These are phyloP conservation scores for Eimeria maxima DNA, from an alignment of 169 alveolate genomes.

Conservation along the genomic window DNA sequence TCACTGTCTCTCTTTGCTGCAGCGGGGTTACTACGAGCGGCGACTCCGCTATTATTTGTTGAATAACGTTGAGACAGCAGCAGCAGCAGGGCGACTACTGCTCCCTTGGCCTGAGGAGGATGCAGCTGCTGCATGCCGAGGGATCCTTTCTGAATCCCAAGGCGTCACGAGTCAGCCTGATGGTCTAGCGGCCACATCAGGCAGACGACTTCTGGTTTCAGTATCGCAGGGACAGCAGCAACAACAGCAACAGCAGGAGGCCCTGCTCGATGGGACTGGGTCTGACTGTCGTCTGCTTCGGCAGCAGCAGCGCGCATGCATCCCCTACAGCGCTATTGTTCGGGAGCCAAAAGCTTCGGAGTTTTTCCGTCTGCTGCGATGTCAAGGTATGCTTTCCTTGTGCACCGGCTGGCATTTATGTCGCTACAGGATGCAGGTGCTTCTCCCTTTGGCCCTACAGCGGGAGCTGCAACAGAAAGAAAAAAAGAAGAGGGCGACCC, in stretches of 20 bases:
- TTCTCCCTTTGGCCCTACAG: conserved; percentile 10
- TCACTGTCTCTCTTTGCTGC: not conserved
- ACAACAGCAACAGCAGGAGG: not conserved
- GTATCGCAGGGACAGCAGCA: conserved; percentile 7
- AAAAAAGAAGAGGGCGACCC: not conserved
- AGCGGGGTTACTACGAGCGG: conserved; percentile 49
- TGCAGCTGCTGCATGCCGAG: conserved; percentile 2
- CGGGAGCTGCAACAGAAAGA: conserved; percentile 3
- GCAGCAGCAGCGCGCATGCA: not conserved
- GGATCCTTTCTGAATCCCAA: not conserved
- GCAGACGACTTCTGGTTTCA: not conserved
- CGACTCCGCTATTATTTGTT: conserved; percentile 34
- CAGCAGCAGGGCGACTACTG: conserved; percentile 40
- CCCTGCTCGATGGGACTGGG: not conserved
- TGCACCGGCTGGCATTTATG: not conserved
- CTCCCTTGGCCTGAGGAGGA: conserved; percentile 27
- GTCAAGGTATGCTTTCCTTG: not conserved
- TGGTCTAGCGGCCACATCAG: not conserved
- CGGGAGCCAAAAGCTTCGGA: not conserved
- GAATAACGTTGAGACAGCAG: conserved; percentile 11
- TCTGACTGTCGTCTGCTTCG: not conserved
- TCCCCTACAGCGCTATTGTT: not conserved
- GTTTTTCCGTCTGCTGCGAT: not conserved
- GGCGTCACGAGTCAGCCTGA: not conserved
- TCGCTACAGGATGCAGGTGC: not conserved